Evolutionary conservation across 345 rosid genomes (phyloP).

Genomic region (Gossypioides kirkii): DNA sequence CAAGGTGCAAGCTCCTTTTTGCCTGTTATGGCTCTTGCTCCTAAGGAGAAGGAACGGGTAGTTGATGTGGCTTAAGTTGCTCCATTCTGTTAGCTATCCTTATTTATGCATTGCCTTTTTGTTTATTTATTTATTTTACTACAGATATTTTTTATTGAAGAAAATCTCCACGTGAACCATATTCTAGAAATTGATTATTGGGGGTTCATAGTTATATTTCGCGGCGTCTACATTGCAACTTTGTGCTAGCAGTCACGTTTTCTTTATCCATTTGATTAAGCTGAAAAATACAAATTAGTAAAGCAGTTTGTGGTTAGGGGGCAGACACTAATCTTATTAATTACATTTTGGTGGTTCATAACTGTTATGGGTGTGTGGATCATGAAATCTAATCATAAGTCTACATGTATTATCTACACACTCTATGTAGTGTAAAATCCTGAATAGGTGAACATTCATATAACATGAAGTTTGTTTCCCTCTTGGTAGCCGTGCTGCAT

Average conservation of each 20-base stretch:
- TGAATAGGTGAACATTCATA: background rate
- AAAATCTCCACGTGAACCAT: background rate
- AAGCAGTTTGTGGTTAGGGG: background rate
- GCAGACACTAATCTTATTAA: background rate
- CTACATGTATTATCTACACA: background rate
- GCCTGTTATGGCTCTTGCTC: slow-evolving; percentile 99
- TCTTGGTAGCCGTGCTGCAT: background rate
- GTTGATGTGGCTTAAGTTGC: slow-evolving; percentile 92
- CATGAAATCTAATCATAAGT: background rate
- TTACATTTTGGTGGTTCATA: background rate
- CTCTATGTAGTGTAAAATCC: background rate
- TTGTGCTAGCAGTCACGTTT: background rate
- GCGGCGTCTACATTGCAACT: background rate
- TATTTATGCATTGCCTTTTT: background rate
- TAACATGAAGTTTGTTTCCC: background rate
- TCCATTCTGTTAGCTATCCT: background rate
- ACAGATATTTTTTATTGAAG: background rate
- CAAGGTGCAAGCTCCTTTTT: slow-evolving; percentile 96
- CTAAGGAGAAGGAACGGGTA: slow-evolving; percentile 83
- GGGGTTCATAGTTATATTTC: background rate
- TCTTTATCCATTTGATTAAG: background rate
- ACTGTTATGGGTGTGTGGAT: background rate
- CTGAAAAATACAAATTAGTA: background rate
- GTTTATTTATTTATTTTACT: too few species aligned
- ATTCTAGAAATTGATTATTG: background rate